Evolutionary conservation across 140 eudicot species (phyloP).

Genomic region (Anethum foeniculum): DNA sequence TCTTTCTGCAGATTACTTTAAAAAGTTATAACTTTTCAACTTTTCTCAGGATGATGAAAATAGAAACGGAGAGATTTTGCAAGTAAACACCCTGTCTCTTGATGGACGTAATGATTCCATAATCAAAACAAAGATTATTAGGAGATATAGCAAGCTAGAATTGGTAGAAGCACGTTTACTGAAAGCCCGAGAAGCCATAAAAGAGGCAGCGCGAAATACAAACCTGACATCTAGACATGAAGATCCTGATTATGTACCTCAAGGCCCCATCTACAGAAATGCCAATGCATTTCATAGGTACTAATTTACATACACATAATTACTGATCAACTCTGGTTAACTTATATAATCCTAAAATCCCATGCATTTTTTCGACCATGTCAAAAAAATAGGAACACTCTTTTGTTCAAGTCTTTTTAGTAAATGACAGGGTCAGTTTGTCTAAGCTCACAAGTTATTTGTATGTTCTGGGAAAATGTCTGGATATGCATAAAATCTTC

Average conservation of each 20-base stretch:
- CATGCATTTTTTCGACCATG: too few species aligned
- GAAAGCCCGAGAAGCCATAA: conserved; percentile 30
- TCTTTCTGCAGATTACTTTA: not conserved
- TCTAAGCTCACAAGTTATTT: too few species aligned
- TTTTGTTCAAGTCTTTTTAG: too few species aligned
- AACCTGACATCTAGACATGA: conserved; percentile 17
- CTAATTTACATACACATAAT: not conserved
- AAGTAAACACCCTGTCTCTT: not conserved
- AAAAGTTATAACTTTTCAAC: not conserved
- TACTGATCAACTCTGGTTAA: not conserved
- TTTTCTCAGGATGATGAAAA: conserved; percentile 6
- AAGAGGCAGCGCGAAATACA: conserved; percentile 28
- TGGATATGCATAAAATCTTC: not conserved
- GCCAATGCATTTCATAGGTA: conserved; percentile 54
- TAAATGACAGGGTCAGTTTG: too few species aligned
- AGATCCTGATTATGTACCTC: conserved; percentile 39
- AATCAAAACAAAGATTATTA: not conserved
- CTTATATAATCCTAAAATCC: not conserved
- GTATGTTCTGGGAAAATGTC: too few species aligned
- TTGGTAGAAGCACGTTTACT: conserved; percentile 30
- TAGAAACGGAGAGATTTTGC: not conserved
- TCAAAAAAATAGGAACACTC: too few species aligned
- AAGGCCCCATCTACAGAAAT: conserved; percentile 42
- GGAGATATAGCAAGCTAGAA: conserved; percentile 27
- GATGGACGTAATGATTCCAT: not conserved